These are phyloP conservation scores for Schizothecium vesticola DNA, from an alignment of 495 filamentous ascomycete genomes.

Conservation along the genomic window DNA sequence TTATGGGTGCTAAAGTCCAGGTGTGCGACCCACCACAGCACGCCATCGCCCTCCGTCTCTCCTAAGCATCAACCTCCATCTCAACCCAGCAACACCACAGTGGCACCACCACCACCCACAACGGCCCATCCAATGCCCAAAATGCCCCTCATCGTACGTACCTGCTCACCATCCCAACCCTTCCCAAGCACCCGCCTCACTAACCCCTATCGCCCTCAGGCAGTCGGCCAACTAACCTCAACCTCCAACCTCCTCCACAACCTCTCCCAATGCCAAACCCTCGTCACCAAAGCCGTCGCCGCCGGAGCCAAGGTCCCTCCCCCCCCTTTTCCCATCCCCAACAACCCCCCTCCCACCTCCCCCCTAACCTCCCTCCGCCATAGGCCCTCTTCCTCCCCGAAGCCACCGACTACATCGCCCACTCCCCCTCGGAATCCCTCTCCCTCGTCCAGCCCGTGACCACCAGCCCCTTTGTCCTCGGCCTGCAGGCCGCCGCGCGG, in stretches of 20 bases:
- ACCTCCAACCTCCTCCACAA: conserved; percentile 75
- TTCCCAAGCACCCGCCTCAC: background rate
- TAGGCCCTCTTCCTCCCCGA: conserved; percentile 89
- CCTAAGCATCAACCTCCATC: background rate
- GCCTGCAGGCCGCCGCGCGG: conserved; percentile 62
- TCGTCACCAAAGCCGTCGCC: conserved; percentile 66
- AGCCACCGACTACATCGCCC: conserved; percentile 81
- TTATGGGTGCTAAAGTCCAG: background rate
- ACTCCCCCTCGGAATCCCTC: conserved; percentile 58
- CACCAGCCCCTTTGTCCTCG: conserved; percentile 59
- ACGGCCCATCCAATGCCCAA: background rate
- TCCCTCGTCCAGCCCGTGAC: conserved; percentile 54
- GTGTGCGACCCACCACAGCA: background rate
- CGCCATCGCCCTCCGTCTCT: background rate
- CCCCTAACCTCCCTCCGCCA: background rate
- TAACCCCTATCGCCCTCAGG: conserved; percentile 42
- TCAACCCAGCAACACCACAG: background rate
- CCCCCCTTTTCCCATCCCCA: too few relatives aligned
- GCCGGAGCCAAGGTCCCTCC: conserved; percentile 66
- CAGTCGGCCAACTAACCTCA: conserved; percentile 82
- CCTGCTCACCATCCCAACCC: background rate
- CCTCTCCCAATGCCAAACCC: conserved; percentile 63
- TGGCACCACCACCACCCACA: background rate
- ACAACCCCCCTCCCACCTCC: background rate
- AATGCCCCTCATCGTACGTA: background rate